A percentile compares a stretch with the other conserved stretches of the same genome.
These are phyloP conservation scores for Allium sativum DNA, from an alignment of 106 monocot genomes.

Conservation along the genomic window DNA sequence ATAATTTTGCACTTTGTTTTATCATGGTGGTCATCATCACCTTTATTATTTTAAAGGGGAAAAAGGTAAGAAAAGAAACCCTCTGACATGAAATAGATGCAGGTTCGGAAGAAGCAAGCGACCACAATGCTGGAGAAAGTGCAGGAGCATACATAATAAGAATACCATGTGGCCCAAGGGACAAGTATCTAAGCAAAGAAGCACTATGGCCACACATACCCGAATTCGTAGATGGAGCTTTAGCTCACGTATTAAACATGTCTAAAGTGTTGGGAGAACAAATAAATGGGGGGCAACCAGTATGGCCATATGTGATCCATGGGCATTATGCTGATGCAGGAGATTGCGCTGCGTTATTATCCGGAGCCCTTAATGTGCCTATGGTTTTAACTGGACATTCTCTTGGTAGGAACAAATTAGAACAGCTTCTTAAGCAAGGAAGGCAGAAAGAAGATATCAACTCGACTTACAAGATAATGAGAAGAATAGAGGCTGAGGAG, in stretches of 20 bases:
- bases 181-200: slow-evolving; percentile 66
- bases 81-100: neutral
- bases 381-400: slow-evolving; percentile 95
- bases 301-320: slow-evolving; percentile 85
- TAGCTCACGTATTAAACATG: slow-evolving; percentile 76
- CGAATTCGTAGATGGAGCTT: slow-evolving; percentile 79
- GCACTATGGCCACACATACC: slow-evolving; percentile 70
- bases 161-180: slow-evolving; percentile 69
- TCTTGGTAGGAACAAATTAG: slow-evolving; percentile 78
- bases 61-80: too few relatives aligned
- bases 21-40: too few relatives aligned
- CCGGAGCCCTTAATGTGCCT: slow-evolving; percentile 77
- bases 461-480: slow-evolving; percentile 80
- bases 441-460: slow-evolving; percentile 79
- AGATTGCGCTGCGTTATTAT: slow-evolving; percentile 67
- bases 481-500: slow-evolving; percentile 85
- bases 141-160: slow-evolving; percentile 82
- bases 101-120: slow-evolving; percentile 36
- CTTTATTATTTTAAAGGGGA: too few relatives aligned
- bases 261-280: slow-evolving; percentile 70
- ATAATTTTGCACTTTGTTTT: too few relatives aligned
- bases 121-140: slow-evolving; percentile 58
- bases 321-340: slow-evolving; percentile 92
- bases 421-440: slow-evolving; percentile 80
- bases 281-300: slow-evolving; percentile 53